Evolutionary conservation across 768 basidiomycete genomes (phyloP).

Genomic region (Rickenella mellea): DNA sequence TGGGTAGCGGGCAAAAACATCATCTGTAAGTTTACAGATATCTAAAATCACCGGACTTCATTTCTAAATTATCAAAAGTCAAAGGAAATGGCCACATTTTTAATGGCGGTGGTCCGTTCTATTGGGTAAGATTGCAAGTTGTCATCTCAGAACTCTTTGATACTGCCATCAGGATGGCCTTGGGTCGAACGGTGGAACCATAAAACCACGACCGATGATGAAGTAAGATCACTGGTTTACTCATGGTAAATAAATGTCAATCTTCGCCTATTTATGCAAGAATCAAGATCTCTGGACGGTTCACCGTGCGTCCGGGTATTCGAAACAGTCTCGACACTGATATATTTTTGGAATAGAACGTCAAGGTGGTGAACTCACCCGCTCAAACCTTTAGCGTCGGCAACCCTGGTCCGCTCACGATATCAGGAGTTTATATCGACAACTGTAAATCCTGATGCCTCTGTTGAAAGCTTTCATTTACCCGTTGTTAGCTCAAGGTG

Average conservation of each 20-base stretch:
- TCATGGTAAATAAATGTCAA: slow-evolving; percentile 2
- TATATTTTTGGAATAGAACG: slow-evolving; percentile 14
- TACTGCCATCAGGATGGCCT: slow-evolving; percentile 7
- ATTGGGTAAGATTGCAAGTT: slow-evolving; percentile 25
- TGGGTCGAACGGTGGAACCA: slow-evolving; percentile 14
- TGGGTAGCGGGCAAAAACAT: slow-evolving; percentile 35
- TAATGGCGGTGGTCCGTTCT: slow-evolving; percentile 32
- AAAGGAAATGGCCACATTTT: slow-evolving; percentile 32
- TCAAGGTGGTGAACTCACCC: slow-evolving; percentile 32
- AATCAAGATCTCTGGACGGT: slow-evolving; percentile 29
- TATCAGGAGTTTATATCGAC: slow-evolving; percentile 41
- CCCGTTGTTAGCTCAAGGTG: slow-evolving; percentile 34
- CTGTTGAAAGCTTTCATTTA: slow-evolving; percentile 1
- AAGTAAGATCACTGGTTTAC: slow-evolving; percentile 15
- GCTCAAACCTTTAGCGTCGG: slow-evolving; percentile 20
- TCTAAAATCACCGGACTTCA: too few species aligned
- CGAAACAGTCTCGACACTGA: not conserved
- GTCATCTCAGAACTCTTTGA: not conserved
- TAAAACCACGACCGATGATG: slow-evolving; percentile 30
- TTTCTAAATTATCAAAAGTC: too few species aligned
- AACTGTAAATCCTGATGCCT: slow-evolving; percentile 32
- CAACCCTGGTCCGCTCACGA: slow-evolving; percentile 22
- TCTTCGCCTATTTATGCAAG: slow-evolving; percentile 14
- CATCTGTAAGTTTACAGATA: slow-evolving; percentile 28
- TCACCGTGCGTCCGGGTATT: slow-evolving; percentile 17